Percentiles rank a stretch among this genome's conserved stretches.
phyloP scores from a whole-genome alignment of 345 rosid species.

The Acer saccharum region DNA sequence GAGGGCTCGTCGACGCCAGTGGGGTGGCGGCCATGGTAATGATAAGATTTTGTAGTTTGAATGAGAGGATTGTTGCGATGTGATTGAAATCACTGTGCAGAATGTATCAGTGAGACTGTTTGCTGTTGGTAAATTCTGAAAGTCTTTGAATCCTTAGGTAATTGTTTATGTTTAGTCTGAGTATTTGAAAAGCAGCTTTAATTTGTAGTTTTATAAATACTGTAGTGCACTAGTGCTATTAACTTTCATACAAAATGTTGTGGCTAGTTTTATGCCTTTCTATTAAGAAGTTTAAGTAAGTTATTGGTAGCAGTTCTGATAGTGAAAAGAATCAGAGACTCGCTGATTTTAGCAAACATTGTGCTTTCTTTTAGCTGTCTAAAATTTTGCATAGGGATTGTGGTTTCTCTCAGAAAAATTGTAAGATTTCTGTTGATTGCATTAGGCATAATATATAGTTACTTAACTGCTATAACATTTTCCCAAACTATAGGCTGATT shows the following conservation, averaged over 20 bases:
- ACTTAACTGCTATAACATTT: not conserved
- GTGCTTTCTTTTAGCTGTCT: not conserved
- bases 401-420: not conserved
- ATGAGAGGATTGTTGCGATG: not conserved
- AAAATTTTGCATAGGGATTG: not conserved
- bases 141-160: not conserved
- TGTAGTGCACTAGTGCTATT: not conserved
- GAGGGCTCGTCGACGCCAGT: constrained; percentile 42
- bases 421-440: not conserved
- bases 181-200: constrained; percentile 1
- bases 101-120: not conserved
- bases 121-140: not conserved
- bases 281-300: not conserved
- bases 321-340: not conserved
- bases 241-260: not conserved
- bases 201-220: not conserved
- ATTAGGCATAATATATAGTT: not conserved
- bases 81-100: not conserved
- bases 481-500: not conserved
- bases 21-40: constrained; percentile 28
- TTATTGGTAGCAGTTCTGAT: not conserved
- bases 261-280: not conserved
- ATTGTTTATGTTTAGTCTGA: not conserved
- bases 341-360: not conserved
- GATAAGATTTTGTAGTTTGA: constrained; percentile 27